Evolutionary conservation across 345 rosid species (phyloP), one percentile per base, ranked within the genome.

Genomic region (Mallotus nudiflorus): DNA sequence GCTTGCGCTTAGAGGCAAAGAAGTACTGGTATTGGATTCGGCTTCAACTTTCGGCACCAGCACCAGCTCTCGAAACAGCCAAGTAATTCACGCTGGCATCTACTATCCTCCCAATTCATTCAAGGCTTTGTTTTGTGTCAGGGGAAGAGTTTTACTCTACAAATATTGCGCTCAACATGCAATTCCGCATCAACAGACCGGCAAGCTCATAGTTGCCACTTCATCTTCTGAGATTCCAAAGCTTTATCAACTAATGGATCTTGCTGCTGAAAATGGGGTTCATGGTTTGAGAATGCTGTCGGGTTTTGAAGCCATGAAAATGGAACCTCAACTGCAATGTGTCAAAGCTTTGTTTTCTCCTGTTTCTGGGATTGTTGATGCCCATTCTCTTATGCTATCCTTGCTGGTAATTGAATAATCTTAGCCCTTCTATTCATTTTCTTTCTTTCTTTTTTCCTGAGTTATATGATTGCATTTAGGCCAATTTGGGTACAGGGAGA

Each of bases 11-110:
- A 76, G 74, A 15, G 96, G 96, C 31, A 84, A 87, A 44, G 89
- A 90, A 29, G 98, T 91, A 2, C 28, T 91, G 39, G 91, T 94
- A 58, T 74, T 94, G 15, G 98, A 94, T 27, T 86, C 95, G 2
- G 93, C 91, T 29, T 66, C 97, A 24, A 81, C 96, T 29, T 91
- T 94, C 73, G 98, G 97, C 80, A 84, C 92, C 45, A 91, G 76
- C 55, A 90, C 86, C 24, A 91, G 95, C 42, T 86, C 97, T 24
- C 92, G 97, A 18, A 91, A 87, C 84, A 94, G 97, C 72, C 87
- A 94, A 74, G 98, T 94, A 80, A 74, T 94, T 69, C 97, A 94
- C 71, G 97, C 96, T 40, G 98, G 98, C 75, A 88, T 94, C 77
- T 94, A 94, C 69, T 94, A 94, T 71, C 93, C 89, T 71, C 84